A percentile compares a stretch with the other conserved stretches of the same genome.
phyloP scores from a whole-genome alignment of 768 basidiomycete species.

The Lactarius akahatsu region DNA sequence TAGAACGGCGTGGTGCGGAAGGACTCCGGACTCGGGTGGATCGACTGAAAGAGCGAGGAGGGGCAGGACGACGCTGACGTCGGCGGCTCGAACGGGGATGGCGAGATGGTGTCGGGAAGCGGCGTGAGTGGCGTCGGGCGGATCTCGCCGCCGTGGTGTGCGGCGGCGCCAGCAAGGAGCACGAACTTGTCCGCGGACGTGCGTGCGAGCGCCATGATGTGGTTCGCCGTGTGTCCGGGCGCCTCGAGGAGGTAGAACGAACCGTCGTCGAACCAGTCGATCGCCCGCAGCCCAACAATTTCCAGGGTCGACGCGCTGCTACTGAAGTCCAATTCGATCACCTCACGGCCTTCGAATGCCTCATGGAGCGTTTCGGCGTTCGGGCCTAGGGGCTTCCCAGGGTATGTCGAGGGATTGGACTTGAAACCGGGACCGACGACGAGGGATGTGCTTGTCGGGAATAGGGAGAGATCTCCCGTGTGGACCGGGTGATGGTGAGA shows the following conservation, averaged over 20 bases:
- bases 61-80: not conserved
- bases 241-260: slow-evolving; percentile 1
- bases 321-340: not conserved
- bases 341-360: not conserved
- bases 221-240: not conserved
- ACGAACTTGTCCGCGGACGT: not conserved
- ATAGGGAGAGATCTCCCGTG: not conserved
- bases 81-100: not conserved
- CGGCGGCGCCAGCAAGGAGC: not conserved
- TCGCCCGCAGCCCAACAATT: not conserved
- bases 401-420: not conserved
- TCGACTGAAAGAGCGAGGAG: not conserved
- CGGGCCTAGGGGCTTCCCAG: not conserved
- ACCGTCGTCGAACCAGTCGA: slow-evolving; percentile 1
- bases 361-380: not conserved
- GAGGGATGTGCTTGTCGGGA: not conserved
- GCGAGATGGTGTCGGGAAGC: not conserved
- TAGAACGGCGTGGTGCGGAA: not conserved
- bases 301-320: not conserved
- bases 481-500: slow-evolving; percentile 5
- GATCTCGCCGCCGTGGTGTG: not conserved
- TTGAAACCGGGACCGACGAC: slow-evolving; percentile 10
- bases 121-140: not conserved
- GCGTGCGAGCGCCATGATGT: slow-evolving; percentile 2
- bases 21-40: not conserved